A percentile compares a stretch with the other conserved stretches of the same genome.
Conservation (phyloP, 208 protist genomes). For the Trypanosoma lewisi region DNA sequence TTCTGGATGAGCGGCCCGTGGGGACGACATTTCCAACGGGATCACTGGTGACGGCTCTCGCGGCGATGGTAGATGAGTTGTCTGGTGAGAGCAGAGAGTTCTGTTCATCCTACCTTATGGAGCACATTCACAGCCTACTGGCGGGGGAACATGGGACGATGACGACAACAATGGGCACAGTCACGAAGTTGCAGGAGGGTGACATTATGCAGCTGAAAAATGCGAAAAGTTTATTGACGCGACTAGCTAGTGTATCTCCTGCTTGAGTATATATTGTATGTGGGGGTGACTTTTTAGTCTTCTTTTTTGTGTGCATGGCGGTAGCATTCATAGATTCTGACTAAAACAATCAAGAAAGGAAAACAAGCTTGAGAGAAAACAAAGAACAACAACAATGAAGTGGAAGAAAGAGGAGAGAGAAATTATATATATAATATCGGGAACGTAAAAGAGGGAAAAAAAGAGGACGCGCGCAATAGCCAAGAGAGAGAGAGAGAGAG, state of each 20-base stretch:
- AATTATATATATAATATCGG: no score
- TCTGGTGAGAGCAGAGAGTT: conserved; percentile 35
- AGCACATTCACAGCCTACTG: conserved; percentile 60
- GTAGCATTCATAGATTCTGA: no score
- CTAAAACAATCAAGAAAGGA: no score
- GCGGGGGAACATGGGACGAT: conserved; percentile 37
- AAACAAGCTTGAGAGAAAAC: neutral
- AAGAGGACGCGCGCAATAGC: no score
- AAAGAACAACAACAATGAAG: no score
- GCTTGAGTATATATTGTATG: neutral
- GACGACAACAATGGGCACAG: neutral
- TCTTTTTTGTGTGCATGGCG: no score
- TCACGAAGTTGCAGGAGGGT: conserved; percentile 23
- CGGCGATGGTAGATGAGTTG: conserved; percentile 33
- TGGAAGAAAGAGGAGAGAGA: no score
- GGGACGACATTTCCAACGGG: conserved; percentile 33
- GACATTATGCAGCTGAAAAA: conserved; percentile 37
- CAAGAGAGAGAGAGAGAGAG: no score
- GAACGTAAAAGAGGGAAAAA: no score
- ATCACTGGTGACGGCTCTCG: conserved; percentile 38
- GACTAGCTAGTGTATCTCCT: conserved; percentile 17
- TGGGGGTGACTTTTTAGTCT: neutral
- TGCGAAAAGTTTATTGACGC: conserved; percentile 30
- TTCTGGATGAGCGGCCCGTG: conserved; percentile 39
- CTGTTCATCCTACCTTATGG: conserved; percentile 55